Evolutionary conservation across 2,329 filamentous ascomycete genomes (phyloP).

Genomic region (Kalmusia sp.): DNA sequence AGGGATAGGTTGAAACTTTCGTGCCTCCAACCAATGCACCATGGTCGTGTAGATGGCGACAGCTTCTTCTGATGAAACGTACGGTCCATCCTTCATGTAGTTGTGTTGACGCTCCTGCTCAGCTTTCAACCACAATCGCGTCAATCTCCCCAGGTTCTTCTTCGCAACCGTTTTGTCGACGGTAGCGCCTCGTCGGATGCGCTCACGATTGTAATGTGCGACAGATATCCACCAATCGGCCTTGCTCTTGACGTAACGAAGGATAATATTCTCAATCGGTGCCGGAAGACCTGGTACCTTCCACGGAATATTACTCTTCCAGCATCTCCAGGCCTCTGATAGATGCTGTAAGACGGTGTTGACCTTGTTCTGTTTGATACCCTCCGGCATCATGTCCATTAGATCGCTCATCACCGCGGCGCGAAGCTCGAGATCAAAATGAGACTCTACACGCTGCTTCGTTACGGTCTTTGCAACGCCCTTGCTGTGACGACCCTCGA

Average conservation of each 20-base stretch:
- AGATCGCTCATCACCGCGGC: slow-evolving; percentile 98
- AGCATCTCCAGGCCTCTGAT: slow-evolving; percentile 98
- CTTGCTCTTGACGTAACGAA: slow-evolving; percentile 98
- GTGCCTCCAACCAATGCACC: slow-evolving; percentile 97
- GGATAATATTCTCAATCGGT: slow-evolving; percentile 97
- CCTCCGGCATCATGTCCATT: slow-evolving; percentile 99
- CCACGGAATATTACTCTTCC: slow-evolving; percentile 99
- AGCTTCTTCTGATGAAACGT: slow-evolving; percentile 97
- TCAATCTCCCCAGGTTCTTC: slow-evolving; percentile 96
- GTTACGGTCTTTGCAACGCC: slow-evolving; percentile 99
- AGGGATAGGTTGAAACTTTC: slow-evolving; percentile 97
- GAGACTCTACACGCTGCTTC: slow-evolving; percentile 97
- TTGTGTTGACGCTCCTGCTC: slow-evolving; percentile 99
- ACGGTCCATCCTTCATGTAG: slow-evolving; percentile 98
- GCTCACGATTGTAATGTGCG: slow-evolving; percentile 97
- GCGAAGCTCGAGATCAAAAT: slow-evolving; percentile 95
- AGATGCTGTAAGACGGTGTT: slow-evolving; percentile 97
- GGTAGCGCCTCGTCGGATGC: slow-evolving; percentile 93
- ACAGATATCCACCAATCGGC: slow-evolving; percentile 99
- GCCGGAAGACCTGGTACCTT: slow-evolving; percentile 96
- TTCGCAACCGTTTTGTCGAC: slow-evolving; percentile 99
- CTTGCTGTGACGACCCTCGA: slow-evolving; percentile 98
- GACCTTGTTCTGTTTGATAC: slow-evolving; percentile 99
- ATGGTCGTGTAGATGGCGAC: slow-evolving; percentile 99
- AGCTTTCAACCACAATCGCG: slow-evolving; percentile 94